A percentile compares a stretch with the other conserved stretches of the same genome.
Conservation (phyloP, 441 rosid genomes). For the Theobroma grandiflorum region DNA sequence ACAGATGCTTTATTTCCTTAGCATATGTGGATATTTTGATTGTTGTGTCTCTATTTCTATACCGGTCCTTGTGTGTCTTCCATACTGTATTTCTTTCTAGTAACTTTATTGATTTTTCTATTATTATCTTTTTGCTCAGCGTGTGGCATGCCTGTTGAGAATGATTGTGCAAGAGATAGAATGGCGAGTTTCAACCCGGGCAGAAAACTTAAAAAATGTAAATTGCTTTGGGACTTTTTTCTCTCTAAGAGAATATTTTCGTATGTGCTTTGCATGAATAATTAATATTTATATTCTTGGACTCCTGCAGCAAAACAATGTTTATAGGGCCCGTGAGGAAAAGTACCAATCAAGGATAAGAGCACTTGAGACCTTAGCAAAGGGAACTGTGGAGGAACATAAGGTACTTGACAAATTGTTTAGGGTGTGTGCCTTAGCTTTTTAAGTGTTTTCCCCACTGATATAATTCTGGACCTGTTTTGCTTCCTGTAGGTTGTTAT, state of each 20-base stretch:
- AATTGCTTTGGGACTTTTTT: slow-evolving; percentile 33
- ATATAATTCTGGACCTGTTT: slow-evolving; percentile 23
- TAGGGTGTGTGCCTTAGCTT: slow-evolving; percentile 24
- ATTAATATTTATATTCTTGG: slow-evolving; percentile 36
- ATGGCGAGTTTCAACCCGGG: slow-evolving; percentile 75
- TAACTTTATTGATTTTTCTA: slow-evolving; percentile 18
- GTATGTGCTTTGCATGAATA: slow-evolving; percentile 25
- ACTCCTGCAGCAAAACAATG: slow-evolving; percentile 79
- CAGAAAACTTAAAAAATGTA: slow-evolving; percentile 81
- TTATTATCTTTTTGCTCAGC: slow-evolving; percentile 38
- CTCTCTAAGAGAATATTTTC: slow-evolving; percentile 24
- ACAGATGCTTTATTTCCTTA: slow-evolving; percentile 29
- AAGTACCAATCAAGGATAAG: slow-evolving; percentile 81
- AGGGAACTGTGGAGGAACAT: slow-evolving; percentile 77
- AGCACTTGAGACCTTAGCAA: slow-evolving; percentile 80
- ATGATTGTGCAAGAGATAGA: slow-evolving; percentile 75
- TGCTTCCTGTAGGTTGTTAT: slow-evolving; percentile 59
- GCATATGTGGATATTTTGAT: slow-evolving; percentile 16
- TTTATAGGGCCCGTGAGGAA: slow-evolving; percentile 85
- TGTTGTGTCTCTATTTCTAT: slow-evolving; percentile 9
- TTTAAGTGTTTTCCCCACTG: slow-evolving; percentile 18
- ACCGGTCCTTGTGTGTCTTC: neutral
- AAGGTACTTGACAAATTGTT: slow-evolving; percentile 54
- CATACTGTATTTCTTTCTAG: slow-evolving; percentile 21
- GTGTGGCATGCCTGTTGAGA: slow-evolving; percentile 66